A percentile compares a stretch with the other conserved stretches of the same genome.
phyloP scores from a whole-genome alignment of 352 stramenopile species.

The Blastocystis hominis region DNA sequence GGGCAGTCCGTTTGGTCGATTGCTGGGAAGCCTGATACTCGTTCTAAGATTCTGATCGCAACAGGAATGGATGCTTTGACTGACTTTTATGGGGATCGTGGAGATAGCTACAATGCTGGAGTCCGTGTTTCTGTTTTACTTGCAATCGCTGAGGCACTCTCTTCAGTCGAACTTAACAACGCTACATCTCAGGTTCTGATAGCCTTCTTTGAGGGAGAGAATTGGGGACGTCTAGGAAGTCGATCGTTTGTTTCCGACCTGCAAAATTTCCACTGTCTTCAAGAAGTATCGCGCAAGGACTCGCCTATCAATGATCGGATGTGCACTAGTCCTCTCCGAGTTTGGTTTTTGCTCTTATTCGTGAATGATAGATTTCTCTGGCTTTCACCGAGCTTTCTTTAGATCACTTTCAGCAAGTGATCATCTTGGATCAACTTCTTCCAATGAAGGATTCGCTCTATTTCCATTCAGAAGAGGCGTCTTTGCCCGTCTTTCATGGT shows the following conservation, averaged over 20 bases:
- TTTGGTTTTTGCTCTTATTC: not conserved
- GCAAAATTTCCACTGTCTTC: not conserved
- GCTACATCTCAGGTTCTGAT: slow-evolving; percentile 25
- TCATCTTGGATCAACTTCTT: slow-evolving; percentile 46
- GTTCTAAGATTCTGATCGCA: not conserved
- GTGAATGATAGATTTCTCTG: slow-evolving; percentile 25
- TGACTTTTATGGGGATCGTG: not conserved
- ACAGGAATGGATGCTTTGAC: not conserved
- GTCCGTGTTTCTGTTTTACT: slow-evolving; percentile 1
- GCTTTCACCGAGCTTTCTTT: not conserved
- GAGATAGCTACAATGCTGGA: not conserved
- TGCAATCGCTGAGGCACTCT: not conserved
- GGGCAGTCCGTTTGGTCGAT: slow-evolving; percentile 43
- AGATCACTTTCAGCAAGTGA: slow-evolving; percentile 36
- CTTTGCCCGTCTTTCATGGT: not conserved
- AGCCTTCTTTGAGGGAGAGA: slow-evolving; percentile 51
- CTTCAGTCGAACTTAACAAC: not conserved
- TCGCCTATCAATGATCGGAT: slow-evolving; percentile 43
- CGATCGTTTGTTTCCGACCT: not conserved
- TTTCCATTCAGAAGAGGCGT: not conserved
- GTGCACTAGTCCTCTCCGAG: slow-evolving; percentile 37
- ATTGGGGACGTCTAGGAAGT: slow-evolving; percentile 45
- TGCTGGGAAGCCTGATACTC: not conserved
- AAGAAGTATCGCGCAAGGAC: not conserved
- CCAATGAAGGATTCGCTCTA: not conserved